phyloP scores from a whole-genome alignment of 257 asterid genomes.

The Apocynum venetum region DNA sequence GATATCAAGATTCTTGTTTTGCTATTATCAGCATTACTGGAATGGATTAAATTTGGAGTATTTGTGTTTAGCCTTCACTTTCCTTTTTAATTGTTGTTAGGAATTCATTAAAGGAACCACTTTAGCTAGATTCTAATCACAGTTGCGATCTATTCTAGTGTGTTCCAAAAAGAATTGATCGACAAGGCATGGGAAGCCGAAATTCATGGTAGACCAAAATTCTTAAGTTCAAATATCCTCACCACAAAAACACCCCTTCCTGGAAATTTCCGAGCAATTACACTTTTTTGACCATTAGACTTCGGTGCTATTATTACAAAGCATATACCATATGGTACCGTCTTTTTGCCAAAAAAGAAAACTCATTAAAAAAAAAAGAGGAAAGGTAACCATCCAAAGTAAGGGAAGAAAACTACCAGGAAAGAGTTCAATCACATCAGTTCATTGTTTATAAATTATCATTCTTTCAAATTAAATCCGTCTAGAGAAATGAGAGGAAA shows the following conservation, averaged over 20 bases:
- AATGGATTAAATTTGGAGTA: background rate
- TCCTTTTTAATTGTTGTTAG: background rate
- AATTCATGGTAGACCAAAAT: background rate
- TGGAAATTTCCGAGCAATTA: background rate
- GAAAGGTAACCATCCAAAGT: background rate
- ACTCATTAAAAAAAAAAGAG: background rate
- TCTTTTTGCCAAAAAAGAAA: background rate
- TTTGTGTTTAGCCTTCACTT: background rate
- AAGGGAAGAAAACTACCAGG: background rate
- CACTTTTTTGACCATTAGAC: background rate
- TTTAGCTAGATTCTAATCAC: background rate
- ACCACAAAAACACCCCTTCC: background rate
- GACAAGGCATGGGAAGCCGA: background rate
- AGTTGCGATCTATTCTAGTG: background rate
- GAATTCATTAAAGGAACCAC: background rate
- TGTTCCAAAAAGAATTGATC: background rate
- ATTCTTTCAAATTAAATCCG: background rate
- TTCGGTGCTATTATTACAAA: background rate
- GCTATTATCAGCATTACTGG: background rate
- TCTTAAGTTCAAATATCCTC: background rate
- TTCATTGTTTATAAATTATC: background rate
- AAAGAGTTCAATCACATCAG: background rate
- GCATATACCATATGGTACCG: background rate
- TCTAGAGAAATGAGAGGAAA: background rate
- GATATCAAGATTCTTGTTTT: background rate